A percentile compares a stretch with the other conserved stretches of the same genome.
Evolutionary conservation across 2,329 filamentous ascomycete species (phyloP).

Genomic region (Helminthosporium solani): DNA sequence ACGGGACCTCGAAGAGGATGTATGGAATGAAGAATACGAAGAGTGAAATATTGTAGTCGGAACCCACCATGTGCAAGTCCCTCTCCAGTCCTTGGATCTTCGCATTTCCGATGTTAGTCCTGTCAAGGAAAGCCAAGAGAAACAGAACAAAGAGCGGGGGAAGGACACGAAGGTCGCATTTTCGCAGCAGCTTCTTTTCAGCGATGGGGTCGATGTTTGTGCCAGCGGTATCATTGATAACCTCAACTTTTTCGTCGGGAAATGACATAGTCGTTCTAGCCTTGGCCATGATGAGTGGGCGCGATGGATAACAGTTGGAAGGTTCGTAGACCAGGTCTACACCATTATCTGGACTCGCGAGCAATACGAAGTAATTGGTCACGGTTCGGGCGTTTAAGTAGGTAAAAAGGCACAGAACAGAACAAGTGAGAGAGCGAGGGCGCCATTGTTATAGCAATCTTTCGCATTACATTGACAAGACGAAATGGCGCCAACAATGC

Average conservation of each 20-base stretch:
- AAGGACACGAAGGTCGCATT: slow-evolving; percentile 51
- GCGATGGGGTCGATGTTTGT: slow-evolving; percentile 35
- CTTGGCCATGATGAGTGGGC: slow-evolving; percentile 15
- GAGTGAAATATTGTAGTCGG: slow-evolving; percentile 42
- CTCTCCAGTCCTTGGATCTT: slow-evolving; percentile 43
- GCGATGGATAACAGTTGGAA: background rate
- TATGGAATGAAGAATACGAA: slow-evolving; percentile 45
- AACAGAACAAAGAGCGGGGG: slow-evolving; percentile 50
- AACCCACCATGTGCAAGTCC: slow-evolving; percentile 40
- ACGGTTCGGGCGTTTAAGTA: too few relatives aligned
- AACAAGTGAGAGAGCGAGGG: too few relatives aligned
- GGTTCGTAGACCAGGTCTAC: background rate
- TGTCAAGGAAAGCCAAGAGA: slow-evolving; percentile 33
- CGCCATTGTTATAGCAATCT: too few relatives aligned
- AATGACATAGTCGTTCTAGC: slow-evolving; percentile 3
- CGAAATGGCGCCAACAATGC: too few relatives aligned
- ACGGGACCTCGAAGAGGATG: slow-evolving; percentile 39
- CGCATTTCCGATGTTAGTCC: slow-evolving; percentile 45
- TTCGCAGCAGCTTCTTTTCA: slow-evolving; percentile 51
- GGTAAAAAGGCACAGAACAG: too few relatives aligned
- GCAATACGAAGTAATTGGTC: too few relatives aligned
- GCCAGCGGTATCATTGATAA: slow-evolving; percentile 27
- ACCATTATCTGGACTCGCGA: too few relatives aligned
- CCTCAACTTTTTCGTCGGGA: slow-evolving; percentile 24
- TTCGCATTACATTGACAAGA: too few relatives aligned